phyloP scores from a whole-genome alignment of 805 yeast species.

The Candida incommunis region DNA sequence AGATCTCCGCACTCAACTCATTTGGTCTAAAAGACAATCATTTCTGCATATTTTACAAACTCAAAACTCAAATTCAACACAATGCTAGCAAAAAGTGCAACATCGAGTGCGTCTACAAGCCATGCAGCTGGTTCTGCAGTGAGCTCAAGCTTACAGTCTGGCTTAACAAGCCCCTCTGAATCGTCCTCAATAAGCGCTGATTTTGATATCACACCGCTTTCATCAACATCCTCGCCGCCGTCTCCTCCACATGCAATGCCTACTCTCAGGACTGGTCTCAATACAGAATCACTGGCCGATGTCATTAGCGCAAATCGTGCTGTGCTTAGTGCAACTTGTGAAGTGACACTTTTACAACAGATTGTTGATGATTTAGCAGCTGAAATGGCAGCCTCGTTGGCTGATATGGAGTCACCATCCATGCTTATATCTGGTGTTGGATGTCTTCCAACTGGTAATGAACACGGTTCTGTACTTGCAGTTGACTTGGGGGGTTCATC shows the following conservation, averaged over 20 bases:
- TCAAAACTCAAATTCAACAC: too few relatives aligned
- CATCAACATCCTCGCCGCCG: background rate
- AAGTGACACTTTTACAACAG: constrained; percentile 2
- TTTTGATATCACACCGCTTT: background rate
- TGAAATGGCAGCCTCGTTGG: constrained; percentile 4
- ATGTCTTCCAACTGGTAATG: constrained; percentile 63
- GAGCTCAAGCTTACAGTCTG: too few relatives aligned
- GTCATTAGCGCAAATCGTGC: background rate
- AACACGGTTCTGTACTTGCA: constrained; percentile 60
- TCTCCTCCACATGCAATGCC: background rate
- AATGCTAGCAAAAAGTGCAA: too few relatives aligned
- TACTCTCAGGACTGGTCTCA: background rate
- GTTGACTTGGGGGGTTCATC: constrained; percentile 90
- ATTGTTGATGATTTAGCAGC: constrained; percentile 7
- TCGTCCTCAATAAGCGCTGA: background rate
- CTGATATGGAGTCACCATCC: constrained; percentile 5
- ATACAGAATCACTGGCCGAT: background rate
- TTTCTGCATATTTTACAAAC: too few relatives aligned
- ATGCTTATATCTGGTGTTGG: constrained; percentile 83
- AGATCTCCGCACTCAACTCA: too few relatives aligned
- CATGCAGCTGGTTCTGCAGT: too few relatives aligned
- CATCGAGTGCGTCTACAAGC: too few relatives aligned
- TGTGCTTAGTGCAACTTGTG: background rate
- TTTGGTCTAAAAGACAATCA: too few relatives aligned
- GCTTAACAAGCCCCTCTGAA: too few relatives aligned